phyloP scores from a whole-genome alignment of 495 filamentous ascomycete genomes.

The Xylaria curta region DNA sequence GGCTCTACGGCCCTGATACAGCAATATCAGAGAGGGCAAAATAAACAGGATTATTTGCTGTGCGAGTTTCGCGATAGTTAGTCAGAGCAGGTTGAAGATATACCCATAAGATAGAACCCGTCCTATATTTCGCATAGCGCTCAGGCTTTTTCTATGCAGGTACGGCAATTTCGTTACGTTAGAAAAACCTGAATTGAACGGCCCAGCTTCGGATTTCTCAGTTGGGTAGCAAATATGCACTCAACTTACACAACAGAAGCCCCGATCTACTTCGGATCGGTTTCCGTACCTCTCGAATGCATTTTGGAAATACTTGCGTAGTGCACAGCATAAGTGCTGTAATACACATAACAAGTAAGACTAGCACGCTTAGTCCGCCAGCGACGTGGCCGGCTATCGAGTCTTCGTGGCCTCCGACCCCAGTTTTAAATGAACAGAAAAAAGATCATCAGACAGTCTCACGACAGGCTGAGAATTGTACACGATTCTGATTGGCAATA shows the following conservation, averaged over 20 bases:
- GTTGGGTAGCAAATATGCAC: background rate
- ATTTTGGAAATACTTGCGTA: background rate
- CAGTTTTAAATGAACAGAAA: constrained; percentile 7
- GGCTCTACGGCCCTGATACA: constrained; percentile 1
- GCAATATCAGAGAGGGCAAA: background rate
- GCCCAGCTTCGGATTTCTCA: background rate
- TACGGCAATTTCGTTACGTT: background rate
- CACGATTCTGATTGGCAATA: background rate
- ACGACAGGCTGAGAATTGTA: background rate
- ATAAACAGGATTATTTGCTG: background rate
- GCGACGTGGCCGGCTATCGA: constrained; percentile 26
- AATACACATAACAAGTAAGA: constrained; percentile 11
- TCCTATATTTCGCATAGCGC: constrained; percentile 6
- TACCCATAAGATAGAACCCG: background rate
- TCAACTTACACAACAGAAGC: background rate
- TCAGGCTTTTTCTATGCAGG: constrained; percentile 8
- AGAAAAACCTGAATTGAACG: constrained; percentile 8
- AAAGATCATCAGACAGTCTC: constrained; percentile 7
- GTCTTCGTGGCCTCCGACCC: constrained; percentile 7
- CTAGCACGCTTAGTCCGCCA: background rate
- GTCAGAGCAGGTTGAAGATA: background rate
- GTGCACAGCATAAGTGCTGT: constrained; percentile 2
- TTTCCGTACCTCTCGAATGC: constrained; percentile 4
- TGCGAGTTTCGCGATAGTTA: background rate
- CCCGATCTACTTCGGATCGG: constrained; percentile 11